Base-by-base conservation (phyloP, 331 rosid species). In the Prunus yedoensis region DNA sequence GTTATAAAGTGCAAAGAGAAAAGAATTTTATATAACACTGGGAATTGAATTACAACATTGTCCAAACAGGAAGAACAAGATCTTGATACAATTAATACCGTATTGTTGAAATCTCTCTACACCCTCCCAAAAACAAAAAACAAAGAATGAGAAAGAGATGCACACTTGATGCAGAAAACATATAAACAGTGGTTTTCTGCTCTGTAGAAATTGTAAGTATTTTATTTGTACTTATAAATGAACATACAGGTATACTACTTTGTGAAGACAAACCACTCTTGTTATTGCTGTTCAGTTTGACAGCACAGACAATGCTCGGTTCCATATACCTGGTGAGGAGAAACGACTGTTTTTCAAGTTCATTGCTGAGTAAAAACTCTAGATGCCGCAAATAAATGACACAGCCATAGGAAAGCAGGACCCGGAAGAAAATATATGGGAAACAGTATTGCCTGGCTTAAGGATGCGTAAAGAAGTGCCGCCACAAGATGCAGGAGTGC, bases 221-320 rank as follows among this genome's bases (percentile, higher is more conserved):
- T 41, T 52, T 32, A 52, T 70, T 52, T 38, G 54, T 52, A 57
- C 38, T n/a, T 56, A 71, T 70, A 32, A n/a, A 53, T 59, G 25
- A 11, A 56, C 16, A 27, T 6, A 61, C 66, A 61, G 10, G 43
- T 27, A 25, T 13, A 27, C 11, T 5, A 60, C 21, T 46, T 11
- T 66, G 11, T 66, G 16, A 21, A 15, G 70, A 43, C 43, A 9
- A 50, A 25, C 25, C 46, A 71, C 25, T 7, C 15, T 32, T 62
- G 35, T 56, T n/a, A 3, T 12, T 28, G 64, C 51, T 53, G 74
- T 35, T 32, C 46, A 2, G 73, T 67, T 69, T 32, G 64, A 32
- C 43, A 56, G 28, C 49, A 4, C 7, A 16, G 51, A 53, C 35
- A 32, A 52, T 70, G 74, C 49, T 30, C 2, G 38, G 65, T 32